Evolutionary conservation across 2,329 filamentous ascomycete species (phyloP).

Genomic region (Trichocomaceae sp.): DNA sequence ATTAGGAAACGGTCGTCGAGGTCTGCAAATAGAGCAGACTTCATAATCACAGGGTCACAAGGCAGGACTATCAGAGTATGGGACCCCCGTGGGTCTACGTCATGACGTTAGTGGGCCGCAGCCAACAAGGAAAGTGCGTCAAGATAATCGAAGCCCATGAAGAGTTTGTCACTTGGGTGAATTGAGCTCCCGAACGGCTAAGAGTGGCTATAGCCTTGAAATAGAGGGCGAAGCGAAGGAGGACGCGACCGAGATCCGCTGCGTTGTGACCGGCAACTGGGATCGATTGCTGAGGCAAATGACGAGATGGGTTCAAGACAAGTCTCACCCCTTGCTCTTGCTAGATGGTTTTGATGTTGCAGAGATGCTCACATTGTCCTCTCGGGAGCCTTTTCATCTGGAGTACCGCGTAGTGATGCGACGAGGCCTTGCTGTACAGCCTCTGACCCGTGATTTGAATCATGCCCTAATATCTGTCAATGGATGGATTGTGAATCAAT

Average conservation of each 20-base stretch:
- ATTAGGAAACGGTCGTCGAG: constrained; percentile 76
- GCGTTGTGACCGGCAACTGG: constrained; percentile 80
- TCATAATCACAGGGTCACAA: constrained; percentile 78
- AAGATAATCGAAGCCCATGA: constrained; percentile 70
- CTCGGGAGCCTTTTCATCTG: too few species aligned
- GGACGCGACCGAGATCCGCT: constrained; percentile 51
- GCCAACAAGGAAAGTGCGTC: constrained; percentile 83
- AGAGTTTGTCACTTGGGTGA: constrained; percentile 77
- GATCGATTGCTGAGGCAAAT: constrained; percentile 61
- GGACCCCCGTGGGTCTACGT: constrained; percentile 76
- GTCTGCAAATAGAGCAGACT: constrained; percentile 69
- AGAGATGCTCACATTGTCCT: too few species aligned
- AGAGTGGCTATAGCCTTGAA: too few species aligned
- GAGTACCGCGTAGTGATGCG: too few species aligned
- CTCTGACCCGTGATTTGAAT: too few species aligned
- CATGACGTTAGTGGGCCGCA: constrained; percentile 75
- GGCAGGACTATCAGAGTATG: constrained; percentile 89
- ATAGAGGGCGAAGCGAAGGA: constrained; percentile 36
- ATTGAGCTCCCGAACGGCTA: constrained; percentile 92
- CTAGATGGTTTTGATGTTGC: too few species aligned
- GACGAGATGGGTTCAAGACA: too few species aligned
- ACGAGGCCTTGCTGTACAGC: too few species aligned
- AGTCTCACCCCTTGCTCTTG: too few species aligned
- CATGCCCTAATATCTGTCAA: too few species aligned
- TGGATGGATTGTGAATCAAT: too few species aligned